Percentiles rank a stretch among this genome's conserved stretches.
Conservation (phyloP, 1,284 basidiomycete species). For the Rhodotorula sp. region DNA sequence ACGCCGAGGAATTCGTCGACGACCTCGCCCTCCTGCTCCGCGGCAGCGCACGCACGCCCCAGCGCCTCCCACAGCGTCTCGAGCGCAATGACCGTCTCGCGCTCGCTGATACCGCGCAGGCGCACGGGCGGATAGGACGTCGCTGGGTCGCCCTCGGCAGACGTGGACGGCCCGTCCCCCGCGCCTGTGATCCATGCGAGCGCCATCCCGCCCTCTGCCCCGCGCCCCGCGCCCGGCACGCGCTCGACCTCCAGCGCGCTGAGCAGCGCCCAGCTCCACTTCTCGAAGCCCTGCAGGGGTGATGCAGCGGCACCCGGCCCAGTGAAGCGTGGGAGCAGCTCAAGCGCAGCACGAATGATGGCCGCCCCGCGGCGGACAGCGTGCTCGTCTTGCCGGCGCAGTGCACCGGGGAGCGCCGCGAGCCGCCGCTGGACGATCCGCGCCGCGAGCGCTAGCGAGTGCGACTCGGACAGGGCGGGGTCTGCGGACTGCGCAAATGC, state of each 20-base stretch:
- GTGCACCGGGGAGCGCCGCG: conserved; percentile 69
- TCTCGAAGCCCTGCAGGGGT: conserved; percentile 65
- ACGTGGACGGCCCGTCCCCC: conserved; percentile 48
- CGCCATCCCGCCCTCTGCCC: conserved; percentile 51
- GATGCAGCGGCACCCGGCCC: conserved; percentile 52
- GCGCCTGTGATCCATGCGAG: conserved; percentile 56
- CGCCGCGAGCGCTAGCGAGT: conserved; percentile 30
- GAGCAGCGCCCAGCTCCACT: conserved; percentile 82
- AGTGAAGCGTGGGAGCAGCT: conserved; percentile 52
- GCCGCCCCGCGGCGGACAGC: conserved; percentile 68
- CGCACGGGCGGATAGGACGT: conserved; percentile 16
- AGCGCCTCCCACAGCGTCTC: conserved; percentile 70
- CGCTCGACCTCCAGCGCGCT: conserved; percentile 69
- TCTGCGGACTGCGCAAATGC: not conserved
- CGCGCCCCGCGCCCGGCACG: conserved; percentile 58
- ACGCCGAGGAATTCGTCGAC: conserved; percentile 78
- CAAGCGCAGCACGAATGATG: conserved; percentile 70
- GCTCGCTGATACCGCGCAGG: conserved; percentile 3
- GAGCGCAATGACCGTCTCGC: conserved; percentile 49
- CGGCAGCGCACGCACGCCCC: conserved; percentile 58
- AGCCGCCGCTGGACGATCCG: conserved; percentile 61
- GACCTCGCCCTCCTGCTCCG: conserved; percentile 63
- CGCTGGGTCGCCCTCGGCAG: conserved; percentile 48
- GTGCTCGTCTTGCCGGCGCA: conserved; percentile 67
- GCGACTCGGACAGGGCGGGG: conserved; percentile 47